Evolutionary conservation across 2,329 filamentous ascomycete genomes (phyloP).

Genomic region (Diatrype stigma): DNA sequence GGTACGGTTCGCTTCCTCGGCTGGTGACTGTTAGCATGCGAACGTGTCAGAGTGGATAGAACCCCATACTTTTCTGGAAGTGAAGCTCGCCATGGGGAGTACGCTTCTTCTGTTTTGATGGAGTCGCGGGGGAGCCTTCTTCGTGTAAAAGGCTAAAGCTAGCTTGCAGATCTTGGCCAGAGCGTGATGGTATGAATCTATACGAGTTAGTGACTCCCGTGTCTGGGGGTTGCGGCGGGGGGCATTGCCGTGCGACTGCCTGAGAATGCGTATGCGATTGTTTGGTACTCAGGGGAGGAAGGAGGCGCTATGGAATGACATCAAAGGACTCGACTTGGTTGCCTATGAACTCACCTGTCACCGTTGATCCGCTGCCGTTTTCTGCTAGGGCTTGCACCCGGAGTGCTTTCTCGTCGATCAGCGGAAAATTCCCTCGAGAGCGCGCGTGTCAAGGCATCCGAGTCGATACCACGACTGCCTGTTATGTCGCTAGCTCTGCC

Average conservation of each 20-base stretch:
- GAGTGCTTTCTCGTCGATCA: conserved; percentile 48
- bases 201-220: conserved; percentile 7
- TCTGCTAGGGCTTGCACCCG: conserved; percentile 51
- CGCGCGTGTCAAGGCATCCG: conserved; percentile 47
- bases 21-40: conserved; percentile 36
- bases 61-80: conserved; percentile 78
- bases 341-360: conserved; percentile 47
- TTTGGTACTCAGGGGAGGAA: neutral
- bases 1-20: conserved; percentile 90
- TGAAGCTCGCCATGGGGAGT: conserved; percentile 86
- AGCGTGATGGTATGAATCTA: conserved; percentile 92
- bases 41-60: neutral
- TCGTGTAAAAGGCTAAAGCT: conserved; percentile 91
- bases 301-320: neutral
- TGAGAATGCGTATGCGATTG: neutral
- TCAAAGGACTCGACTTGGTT: neutral
- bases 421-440: conserved; percentile 48
- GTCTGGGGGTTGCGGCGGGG: too few relatives aligned
- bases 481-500: conserved; percentile 32
- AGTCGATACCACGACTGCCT: conserved; percentile 39
- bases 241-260: too few relatives aligned
- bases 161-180: conserved; percentile 88
- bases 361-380: conserved; percentile 59
- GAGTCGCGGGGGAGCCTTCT: conserved; percentile 87
- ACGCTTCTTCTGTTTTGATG: conserved; percentile 79